These are phyloP conservation scores for Oryza glumipatula DNA, from an alignment of 176 grass and related monocot genomes.

Conservation along the genomic window DNA sequence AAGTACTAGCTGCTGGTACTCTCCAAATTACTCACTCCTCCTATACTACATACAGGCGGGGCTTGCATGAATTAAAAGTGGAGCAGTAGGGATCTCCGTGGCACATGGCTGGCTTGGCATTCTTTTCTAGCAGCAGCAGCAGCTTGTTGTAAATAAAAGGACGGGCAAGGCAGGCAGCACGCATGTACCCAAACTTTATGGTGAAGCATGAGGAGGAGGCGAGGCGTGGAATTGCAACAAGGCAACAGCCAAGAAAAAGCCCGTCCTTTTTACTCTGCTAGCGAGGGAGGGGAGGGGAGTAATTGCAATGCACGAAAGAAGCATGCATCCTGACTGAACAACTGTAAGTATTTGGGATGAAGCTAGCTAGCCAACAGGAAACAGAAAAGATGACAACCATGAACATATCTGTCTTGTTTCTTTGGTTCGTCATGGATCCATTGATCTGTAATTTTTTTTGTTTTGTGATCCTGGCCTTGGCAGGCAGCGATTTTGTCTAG, in stretches of 20 bases:
- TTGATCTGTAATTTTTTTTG: not conserved
- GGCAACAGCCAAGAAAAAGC: not conserved
- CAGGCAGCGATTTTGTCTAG: not conserved
- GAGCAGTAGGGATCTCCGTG: not conserved
- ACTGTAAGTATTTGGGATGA: not conserved
- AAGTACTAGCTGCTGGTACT: not conserved
- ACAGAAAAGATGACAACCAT: not conserved
- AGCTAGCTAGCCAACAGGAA: not conserved
- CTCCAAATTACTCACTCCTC: constrained; percentile 20
- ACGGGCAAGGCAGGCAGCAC: not conserved
- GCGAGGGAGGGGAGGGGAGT: not conserved
- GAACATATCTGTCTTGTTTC: not conserved
- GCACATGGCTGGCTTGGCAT: constrained; percentile 20
- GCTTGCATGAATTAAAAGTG: not conserved
- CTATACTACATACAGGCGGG: not conserved
- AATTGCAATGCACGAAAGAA: constrained; percentile 38
- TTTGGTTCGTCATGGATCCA: not conserved
- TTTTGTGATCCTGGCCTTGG: not conserved
- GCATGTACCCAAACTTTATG: constrained; percentile 31
- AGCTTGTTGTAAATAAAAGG: constrained; percentile 5
- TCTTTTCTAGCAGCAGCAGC: not conserved
- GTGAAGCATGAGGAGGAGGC: constrained; percentile 6
- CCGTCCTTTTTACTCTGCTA: not conserved
- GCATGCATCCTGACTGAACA: not conserved
- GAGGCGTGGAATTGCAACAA: constrained; percentile 12